Evolutionary conservation across 805 yeast species (phyloP), one percentile per base, ranked within the genome.

Genomic region (Candida fluviatilis): DNA sequence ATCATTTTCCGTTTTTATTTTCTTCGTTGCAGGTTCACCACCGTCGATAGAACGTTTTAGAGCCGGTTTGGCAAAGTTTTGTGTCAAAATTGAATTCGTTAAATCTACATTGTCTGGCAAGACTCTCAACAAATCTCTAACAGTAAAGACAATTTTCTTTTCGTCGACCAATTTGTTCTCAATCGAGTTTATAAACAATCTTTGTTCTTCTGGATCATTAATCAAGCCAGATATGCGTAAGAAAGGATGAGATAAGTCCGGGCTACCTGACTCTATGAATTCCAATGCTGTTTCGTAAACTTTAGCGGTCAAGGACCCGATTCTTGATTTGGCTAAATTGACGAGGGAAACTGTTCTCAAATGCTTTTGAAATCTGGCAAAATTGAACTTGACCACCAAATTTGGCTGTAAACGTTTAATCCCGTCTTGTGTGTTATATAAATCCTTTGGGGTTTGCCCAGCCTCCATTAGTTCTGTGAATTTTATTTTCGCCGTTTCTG

Each of bases 291-390:
- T 57, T 33, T 69, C 67, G 54, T 85, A 91, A 8, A 93, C 71
- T 31, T 68, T 59, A 0, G 93, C 71, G 0, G 95, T 70, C 2
- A 84, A 58, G 5, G 71, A 60, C 2, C 98, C 98, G 23, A 89
- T 60, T 38, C 87, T 71, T 33, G 83, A 81, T 21, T 71, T 67
- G 11, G 82, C 84, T 35, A 84, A 70, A 24, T 76, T 75, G 1
- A 68, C 76, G 12, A 93, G 67, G 47, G 84, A 84, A 32, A 65
- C 57, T 8, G 84, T 72, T 47, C 97, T 73, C 50, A 81, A 69
- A 24, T 74, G 62, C 52, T 87, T 82, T 36, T 84, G 69, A 49
- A 75, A 89, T 48, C 93, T 68, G 23, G 76, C 73, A 36, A 84
- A 66, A 51, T 80, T 82, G 51, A 88, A 67, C 0, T 81, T 67